A percentile compares a stretch with the other conserved stretches of the same genome.
Evolutionary conservation across 768 basidiomycete genomes (phyloP).

Genomic region (Suillus hirtellus): DNA sequence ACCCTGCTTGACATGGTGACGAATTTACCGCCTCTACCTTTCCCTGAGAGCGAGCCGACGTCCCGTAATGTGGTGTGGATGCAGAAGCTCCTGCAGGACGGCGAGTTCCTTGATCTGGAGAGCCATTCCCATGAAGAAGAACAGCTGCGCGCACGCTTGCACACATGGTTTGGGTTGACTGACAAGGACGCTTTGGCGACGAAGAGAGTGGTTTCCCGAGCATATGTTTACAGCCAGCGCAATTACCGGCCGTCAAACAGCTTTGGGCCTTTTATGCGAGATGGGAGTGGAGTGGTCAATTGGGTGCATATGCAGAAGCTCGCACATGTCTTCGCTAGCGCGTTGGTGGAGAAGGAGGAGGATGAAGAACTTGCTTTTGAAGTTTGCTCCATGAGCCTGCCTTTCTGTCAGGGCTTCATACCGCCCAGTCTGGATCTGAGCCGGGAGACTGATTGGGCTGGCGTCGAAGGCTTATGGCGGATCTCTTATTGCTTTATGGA

Average conservation of each 20-base stretch:
- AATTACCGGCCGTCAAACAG: conserved; percentile 50
- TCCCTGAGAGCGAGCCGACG: conserved; percentile 28
- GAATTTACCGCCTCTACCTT: conserved; percentile 39
- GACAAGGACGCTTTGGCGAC: conserved; percentile 36
- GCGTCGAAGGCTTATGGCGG: conserved; percentile 58
- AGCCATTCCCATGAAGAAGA: conserved; percentile 33
- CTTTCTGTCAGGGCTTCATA: conserved; percentile 53
- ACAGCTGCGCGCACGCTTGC: conserved; percentile 52
- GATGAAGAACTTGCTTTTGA: conserved; percentile 33
- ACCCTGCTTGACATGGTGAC: conserved; percentile 54
- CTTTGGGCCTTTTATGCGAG: conserved; percentile 57
- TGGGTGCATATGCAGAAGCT: conserved; percentile 61
- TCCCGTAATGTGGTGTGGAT: conserved; percentile 58
- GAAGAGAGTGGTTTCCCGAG: conserved; percentile 44
- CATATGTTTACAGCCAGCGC: conserved; percentile 62
- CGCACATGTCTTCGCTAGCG: conserved; percentile 56
- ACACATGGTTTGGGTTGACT: conserved; percentile 59
- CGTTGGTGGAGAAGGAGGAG: conserved; percentile 43
- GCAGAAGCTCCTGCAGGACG: conserved; percentile 41
- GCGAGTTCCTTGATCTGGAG: conserved; percentile 44
- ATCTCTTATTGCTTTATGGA: conserved; percentile 70
- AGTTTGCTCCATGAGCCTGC: conserved; percentile 46
- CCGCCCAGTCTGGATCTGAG: conserved; percentile 38
- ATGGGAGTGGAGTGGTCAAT: conserved; percentile 47
- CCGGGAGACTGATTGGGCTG: conserved; percentile 31